Conservation (phyloP, 805 yeast genomes). For the Schizosaccharomyces osmophilus region DNA sequence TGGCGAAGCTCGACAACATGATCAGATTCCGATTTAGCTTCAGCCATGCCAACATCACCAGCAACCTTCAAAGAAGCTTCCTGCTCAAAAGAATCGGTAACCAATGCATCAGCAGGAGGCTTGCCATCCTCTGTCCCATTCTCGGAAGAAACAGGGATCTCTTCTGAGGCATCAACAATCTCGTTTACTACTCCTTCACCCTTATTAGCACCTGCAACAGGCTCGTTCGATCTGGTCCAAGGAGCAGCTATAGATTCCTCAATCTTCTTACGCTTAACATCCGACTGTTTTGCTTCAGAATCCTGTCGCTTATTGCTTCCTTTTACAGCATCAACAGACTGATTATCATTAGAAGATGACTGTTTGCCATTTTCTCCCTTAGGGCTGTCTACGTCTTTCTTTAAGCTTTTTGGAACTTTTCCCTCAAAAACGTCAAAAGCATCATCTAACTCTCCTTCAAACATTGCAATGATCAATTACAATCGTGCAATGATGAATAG, state of each 20-base stretch:
- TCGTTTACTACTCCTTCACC: background rate
- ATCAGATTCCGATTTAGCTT: constrained; percentile 17
- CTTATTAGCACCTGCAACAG: background rate
- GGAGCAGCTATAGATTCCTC: background rate
- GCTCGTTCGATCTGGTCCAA: background rate
- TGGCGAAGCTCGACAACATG: constrained; percentile 51
- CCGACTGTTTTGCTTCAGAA: background rate
- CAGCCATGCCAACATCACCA: constrained; percentile 49
- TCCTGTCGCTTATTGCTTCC: background rate
- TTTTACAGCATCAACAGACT: too few species aligned
- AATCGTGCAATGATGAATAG: background rate
- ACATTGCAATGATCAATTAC: background rate
- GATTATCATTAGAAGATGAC: too few species aligned
- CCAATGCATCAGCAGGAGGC: constrained; percentile 23
- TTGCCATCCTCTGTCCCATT: background rate
- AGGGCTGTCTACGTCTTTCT: background rate
- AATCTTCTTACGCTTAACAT: background rate
- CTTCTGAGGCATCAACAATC: constrained; percentile 4
- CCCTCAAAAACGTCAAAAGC: background rate
- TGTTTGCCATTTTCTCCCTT: background rate
- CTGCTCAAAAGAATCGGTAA: constrained; percentile 65
- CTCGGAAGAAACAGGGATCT: background rate
- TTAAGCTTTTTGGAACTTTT: background rate
- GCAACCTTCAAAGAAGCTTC: constrained; percentile 75
- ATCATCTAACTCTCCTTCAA: background rate